These are phyloP conservation scores for Penicillium pulvis DNA, from an alignment of 495 filamentous ascomycete species.

Conservation along the genomic window DNA sequence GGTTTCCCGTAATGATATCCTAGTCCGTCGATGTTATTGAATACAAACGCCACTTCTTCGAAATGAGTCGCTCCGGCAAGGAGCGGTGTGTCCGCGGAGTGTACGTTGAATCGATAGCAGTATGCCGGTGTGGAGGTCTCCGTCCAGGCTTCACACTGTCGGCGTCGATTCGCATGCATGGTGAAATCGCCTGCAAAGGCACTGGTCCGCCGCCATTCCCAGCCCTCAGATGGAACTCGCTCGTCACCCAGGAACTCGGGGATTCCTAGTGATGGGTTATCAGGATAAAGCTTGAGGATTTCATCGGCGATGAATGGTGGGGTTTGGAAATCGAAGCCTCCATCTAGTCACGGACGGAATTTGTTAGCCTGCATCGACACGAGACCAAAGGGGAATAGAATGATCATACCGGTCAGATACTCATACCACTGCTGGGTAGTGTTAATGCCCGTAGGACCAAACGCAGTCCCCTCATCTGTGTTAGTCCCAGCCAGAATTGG, in stretches of 20 bases:
- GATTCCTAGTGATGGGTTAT: conserved; percentile 49
- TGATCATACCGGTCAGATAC: conserved; percentile 39
- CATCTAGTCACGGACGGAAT: conserved; percentile 6
- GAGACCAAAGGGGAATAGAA: background rate
- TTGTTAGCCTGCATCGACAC: background rate
- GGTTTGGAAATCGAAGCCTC: conserved; percentile 34
- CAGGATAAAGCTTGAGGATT: conserved; percentile 52
- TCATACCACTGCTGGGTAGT: conserved; percentile 48
- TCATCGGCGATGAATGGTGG: conserved; percentile 35
- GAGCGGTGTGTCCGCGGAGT: conserved; percentile 37
- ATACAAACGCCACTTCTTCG: conserved; percentile 62
- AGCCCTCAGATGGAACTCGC: conserved; percentile 36
- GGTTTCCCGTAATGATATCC: conserved; percentile 53
- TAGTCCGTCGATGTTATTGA: conserved; percentile 55
- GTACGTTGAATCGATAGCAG: conserved; percentile 64
- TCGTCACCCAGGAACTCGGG: conserved; percentile 46
- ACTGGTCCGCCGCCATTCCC: conserved; percentile 53
- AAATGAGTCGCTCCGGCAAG: conserved; percentile 56
- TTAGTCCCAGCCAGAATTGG: conserved; percentile 52
- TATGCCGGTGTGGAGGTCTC: conserved; percentile 50
- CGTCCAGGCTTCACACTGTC: conserved; percentile 56
- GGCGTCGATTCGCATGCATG: conserved; percentile 59
- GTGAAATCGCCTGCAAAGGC: conserved; percentile 56
- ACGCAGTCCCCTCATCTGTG: conserved; percentile 52
- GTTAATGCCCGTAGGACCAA: conserved; percentile 46